phyloP scores from a whole-genome alignment of 1,284 basidiomycete species.

The Trametes sp. region DNA sequence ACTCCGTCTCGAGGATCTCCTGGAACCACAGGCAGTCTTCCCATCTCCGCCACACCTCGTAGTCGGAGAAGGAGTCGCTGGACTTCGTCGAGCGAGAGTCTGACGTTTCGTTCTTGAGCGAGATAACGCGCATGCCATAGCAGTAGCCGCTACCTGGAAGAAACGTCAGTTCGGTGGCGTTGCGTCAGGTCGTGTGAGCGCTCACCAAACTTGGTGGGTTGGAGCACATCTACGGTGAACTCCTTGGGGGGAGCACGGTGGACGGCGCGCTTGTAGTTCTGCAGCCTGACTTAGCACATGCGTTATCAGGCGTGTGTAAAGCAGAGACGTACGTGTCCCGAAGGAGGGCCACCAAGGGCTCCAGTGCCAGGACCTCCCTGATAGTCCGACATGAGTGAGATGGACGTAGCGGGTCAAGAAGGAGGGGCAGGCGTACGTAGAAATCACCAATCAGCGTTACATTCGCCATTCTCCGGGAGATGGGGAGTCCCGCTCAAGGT shows the following conservation, averaged over 20 bases:
- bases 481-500: slow-evolving; percentile 10
- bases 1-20: slow-evolving; percentile 69
- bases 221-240: slow-evolving; percentile 65
- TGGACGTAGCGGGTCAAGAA: slow-evolving; percentile 16
- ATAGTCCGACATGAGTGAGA: slow-evolving; percentile 23
- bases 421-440: slow-evolving; percentile 18
- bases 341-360: slow-evolving; percentile 37
- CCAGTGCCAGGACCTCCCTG: slow-evolving; percentile 40
- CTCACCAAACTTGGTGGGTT: slow-evolving; percentile 65
- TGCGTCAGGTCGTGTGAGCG: slow-evolving; percentile 15
- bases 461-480: slow-evolving; percentile 15
- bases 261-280: slow-evolving; percentile 67
- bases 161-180: slow-evolving; percentile 3
- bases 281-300: slow-evolving; percentile 1
- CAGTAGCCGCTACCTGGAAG: slow-evolving; percentile 57
- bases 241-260: slow-evolving; percentile 62
- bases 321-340: slow-evolving; percentile 37
- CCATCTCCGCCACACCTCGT: slow-evolving; percentile 80
- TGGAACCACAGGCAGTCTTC: slow-evolving; percentile 83
- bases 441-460: slow-evolving; percentile 22
- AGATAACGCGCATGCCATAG: slow-evolving; percentile 69
- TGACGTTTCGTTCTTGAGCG: slow-evolving; percentile 42
- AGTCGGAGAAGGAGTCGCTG: slow-evolving; percentile 50
- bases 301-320: neutral
- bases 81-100: slow-evolving; percentile 45